These are phyloP conservation scores for Eutrema salsugineum DNA, from an alignment of 441 rosid species.

Conservation along the genomic window DNA sequence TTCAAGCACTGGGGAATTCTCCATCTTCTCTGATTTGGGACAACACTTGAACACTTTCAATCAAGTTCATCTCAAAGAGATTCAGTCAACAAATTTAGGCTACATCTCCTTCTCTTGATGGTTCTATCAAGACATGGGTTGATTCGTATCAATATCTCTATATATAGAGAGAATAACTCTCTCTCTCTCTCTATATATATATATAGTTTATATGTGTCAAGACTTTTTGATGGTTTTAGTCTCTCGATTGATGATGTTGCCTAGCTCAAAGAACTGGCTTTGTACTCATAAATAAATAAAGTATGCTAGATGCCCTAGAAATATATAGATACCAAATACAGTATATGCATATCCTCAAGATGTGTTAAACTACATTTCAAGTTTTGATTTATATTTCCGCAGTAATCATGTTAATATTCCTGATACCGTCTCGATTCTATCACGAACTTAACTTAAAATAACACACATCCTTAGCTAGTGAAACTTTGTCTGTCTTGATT, in stretches of 20 bases:
- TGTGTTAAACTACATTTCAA: background rate
- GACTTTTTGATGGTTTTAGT: slow-evolving; percentile 28
- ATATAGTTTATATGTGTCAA: slow-evolving; percentile 13
- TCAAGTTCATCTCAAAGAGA: slow-evolving; percentile 27
- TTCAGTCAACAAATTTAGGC: slow-evolving; percentile 24
- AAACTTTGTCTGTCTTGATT: background rate
- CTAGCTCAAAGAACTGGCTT: slow-evolving; percentile 15
- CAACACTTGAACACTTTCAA: slow-evolving; percentile 29
- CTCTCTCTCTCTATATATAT: no score
- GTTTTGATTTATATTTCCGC: background rate
- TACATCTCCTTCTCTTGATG: slow-evolving; percentile 29
- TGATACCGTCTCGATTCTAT: background rate
- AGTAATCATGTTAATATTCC: background rate
- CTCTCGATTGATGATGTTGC: slow-evolving; percentile 23
- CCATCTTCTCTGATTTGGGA: slow-evolving; percentile 23
- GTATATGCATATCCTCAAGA: background rate
- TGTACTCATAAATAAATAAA: slow-evolving; percentile 27
- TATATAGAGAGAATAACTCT: no score
- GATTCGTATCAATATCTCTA: slow-evolving; percentile 16
- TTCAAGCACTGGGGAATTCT: slow-evolving; percentile 19
- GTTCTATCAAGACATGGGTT: background rate
- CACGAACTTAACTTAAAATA: background rate
- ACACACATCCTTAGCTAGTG: background rate
- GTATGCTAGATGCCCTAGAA: slow-evolving; percentile 14
- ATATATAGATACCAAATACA: slow-evolving; percentile 8